Evolutionary conservation across 768 basidiomycete species (phyloP), one percentile per base, ranked within the genome.

Genomic region (Rhodotorula babjevae): DNA sequence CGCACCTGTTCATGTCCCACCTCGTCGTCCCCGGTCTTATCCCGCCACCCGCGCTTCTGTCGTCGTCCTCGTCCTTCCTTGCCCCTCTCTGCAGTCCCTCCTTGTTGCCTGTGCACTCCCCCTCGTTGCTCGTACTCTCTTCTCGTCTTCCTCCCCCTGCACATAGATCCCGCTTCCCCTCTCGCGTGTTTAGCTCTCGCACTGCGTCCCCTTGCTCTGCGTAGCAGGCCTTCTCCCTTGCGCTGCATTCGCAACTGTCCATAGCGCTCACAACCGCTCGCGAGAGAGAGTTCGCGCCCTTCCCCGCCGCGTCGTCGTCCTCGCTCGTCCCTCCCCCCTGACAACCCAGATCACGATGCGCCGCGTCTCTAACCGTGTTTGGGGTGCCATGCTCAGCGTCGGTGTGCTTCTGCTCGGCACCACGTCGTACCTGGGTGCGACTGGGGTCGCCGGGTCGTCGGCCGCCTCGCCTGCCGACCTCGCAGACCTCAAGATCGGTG

Each of bases 361-460:
- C 31, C 67, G 71, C 33, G 63, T 73, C 10, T 67, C 72, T 33
- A 73, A 73, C 59, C 40, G 33, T 9, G 67, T 68, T 33, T 73
- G 68, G 67, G 63, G 63, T 59, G 72, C 63, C 21, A 58, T 68
- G 50, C 72, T 73, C 67, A 62, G 60, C 0, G 63, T 65, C 23
- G 72, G 67, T 27, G 63, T 73, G 27, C 31, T 40, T 10, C 56
- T 63, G 12, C 64, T 73, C n/a, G 59, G 59, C 27, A 46, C 55
- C 64, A 36, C 62, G 14, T 59, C 72, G 25, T 63, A 59, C 55
- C 50, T 59, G 11, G 47, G 36, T 10, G 40, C 61, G 23, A n/a
- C 55, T 6, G 25, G 44, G 4, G 63, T 55, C 25, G 59, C 56
- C 33, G 49, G 53, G 16, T n/a, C 59, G 16, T n/a, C 60, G n/a